Base-by-base conservation (phyloP, 2,329 filamentous ascomycete genomes). In the Orbilia blumenaviensis region DNA sequence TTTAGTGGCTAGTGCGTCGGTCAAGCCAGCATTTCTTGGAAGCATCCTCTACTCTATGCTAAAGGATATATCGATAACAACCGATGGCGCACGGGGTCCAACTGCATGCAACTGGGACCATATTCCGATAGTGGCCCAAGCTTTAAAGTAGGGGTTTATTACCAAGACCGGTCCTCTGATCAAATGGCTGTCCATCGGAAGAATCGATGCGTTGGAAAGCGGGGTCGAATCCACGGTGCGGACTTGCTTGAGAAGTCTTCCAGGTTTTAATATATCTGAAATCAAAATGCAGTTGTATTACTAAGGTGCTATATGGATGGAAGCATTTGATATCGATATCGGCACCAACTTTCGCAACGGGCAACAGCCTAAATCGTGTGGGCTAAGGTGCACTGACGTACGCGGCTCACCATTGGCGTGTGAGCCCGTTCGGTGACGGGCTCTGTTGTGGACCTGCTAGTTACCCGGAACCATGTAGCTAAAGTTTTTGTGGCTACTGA, bases 361-460 rank as follows among this genome's bases (percentile, higher is more conserved):
- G 29, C 41, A 32, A 48, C 41, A 63, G 58, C 41, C 41, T 63
- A 63, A 63, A 48, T 18, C 56, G 6, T 50, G 25, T 32, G 46
- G 32, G 34, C 23, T n/a, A 63, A 48, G 29, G 46, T 25, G 44
- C 60, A 50, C 60, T 64, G 60, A 64, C 60, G 42, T 64, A 48
- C 32, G 60, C 27, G 42, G 42, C 60, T 64, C 60, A 34, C 18
- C n/a, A 8, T 50, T 14, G 44, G 27, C 27, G 60, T 41, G 42
- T 25, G 23, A 52, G 10, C 60, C 60, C 42, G 27, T 56, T 29
- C 27, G 1, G 27, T 16, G 48, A 54, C 41, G 41, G 58, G 25
- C 50, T 44, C 42, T 46, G 58, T 63, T 29, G n/a, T 8, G 14
- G 32, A 44, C 21, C 21, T 7, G 27, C 41, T 18, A 29, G 56